Conservation (phyloP, 106 monocot genomes). For the Chionographis japonica region DNA sequence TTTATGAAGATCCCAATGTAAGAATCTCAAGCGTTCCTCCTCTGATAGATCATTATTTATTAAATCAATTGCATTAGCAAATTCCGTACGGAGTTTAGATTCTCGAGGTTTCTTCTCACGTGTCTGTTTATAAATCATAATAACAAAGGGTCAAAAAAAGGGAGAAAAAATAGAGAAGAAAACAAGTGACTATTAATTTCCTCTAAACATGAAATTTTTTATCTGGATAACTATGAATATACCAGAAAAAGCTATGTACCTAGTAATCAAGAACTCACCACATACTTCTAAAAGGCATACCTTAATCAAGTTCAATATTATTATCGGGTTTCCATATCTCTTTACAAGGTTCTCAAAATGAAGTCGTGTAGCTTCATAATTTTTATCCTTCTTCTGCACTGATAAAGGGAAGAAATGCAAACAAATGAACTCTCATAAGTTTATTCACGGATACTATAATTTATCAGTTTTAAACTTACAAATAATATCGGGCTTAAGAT, state of each 20-base stretch:
- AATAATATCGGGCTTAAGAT: conserved; percentile 91
- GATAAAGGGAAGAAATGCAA: conserved; percentile 19
- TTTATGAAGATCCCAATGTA: conserved; percentile 70
- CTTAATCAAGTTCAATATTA: conserved; percentile 87
- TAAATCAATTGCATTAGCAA: conserved; percentile 66
- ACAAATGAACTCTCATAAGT: neutral
- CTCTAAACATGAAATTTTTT: neutral
- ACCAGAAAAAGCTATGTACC: neutral
- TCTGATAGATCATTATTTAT: conserved; percentile 61
- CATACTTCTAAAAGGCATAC: conserved; percentile 11
- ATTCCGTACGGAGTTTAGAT: conserved; percentile 73
- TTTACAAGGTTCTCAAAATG: conserved; percentile 90
- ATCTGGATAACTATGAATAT: neutral
- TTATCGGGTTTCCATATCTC: conserved; percentile 83
- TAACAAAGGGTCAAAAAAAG: neutral
- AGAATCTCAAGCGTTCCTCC: conserved; percentile 50
- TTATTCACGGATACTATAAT: neutral
- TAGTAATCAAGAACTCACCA: neutral
- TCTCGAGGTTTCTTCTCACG: conserved; percentile 79
- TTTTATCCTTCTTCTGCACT: conserved; percentile 71
- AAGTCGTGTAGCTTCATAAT: conserved; percentile 89
- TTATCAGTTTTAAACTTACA: conserved; percentile 45
- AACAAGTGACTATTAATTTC: neutral
- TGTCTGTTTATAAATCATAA: conserved; percentile 28
- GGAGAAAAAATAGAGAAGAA: neutral